Base-by-base conservation (phyloP, 2,329 filamentous ascomycete genomes). In the Botrytis fragariae region DNA sequence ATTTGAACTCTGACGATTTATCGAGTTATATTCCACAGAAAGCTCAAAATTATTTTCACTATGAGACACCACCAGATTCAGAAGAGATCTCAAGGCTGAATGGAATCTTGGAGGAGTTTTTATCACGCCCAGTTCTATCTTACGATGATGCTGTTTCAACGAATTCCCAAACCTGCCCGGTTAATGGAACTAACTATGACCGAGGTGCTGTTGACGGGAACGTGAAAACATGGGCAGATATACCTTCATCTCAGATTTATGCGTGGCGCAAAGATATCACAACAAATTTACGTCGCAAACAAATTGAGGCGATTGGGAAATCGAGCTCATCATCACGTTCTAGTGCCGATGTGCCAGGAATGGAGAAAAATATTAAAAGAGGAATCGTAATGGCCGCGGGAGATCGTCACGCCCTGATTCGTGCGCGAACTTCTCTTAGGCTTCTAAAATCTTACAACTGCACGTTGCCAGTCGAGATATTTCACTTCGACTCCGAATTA, bases 341-440 rank as follows among this genome's bases (percentile, higher is more conserved):
- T 22, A 22, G 14, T 14, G 14, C 39, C 22, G 29, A 51, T 37
- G 44, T 7, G 4, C 39, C n/a, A 3, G 22, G 6, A 45, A 32
- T 32, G 16, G 63, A 67, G 32, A 57, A 51, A 22, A 72, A 72
- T 48, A 39, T 32, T 7, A 73, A 73, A 62, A 72, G 75, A 74
- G 76, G 76, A 35, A 76, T 77, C 39, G 76, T 77, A 10, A 77
- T 77, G 76, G 76, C 76, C 54, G 76, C 76, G 29, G 76, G 76
- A 51, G 75, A 77, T 59, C 71, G 39, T 20, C 25, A 42, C 22
- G 63, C 76, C 39, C 59, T 71, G 3, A 62, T 75, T 20, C 75
- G 76, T 42, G 76, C 74, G 44, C 74, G 74, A 72, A 77, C 76
- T 8, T 75, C 72, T 44, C 74, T 76, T 54, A 61, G 73, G 14